Conservation (phyloP, 2,329 filamentous ascomycete species). For the Fusarium sp. region DNA sequence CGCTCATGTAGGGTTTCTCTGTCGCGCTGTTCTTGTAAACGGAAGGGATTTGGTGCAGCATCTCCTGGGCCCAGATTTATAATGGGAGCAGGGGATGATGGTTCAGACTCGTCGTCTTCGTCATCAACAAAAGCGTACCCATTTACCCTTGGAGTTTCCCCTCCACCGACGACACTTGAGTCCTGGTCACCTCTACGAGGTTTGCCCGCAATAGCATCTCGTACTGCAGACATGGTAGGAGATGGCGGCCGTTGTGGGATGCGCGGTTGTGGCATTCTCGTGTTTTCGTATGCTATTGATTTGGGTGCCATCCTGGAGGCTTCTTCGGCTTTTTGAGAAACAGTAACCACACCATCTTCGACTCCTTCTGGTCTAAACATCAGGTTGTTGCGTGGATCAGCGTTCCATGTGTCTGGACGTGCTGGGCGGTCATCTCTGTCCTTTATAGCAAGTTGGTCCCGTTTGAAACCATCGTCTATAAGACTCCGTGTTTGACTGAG, state of each 20-base stretch:
- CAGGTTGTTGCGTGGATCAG: conserved; percentile 79
- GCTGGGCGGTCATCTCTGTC: conserved; percentile 79
- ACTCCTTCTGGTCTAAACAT: conserved; percentile 84
- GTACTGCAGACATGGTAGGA: conserved; percentile 84
- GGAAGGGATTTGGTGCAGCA: conserved; percentile 82
- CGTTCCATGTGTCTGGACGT: conserved; percentile 79
- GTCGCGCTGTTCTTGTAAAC: conserved; percentile 76
- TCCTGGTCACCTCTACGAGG: conserved; percentile 72
- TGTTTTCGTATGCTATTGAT: conserved; percentile 83
- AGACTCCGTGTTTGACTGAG: conserved; percentile 60
- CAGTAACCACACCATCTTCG: conserved; percentile 69
- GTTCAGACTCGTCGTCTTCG: conserved; percentile 63
- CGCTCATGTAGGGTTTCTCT: conserved; percentile 85
- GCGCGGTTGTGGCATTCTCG: conserved; percentile 72
- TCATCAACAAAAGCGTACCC: conserved; percentile 96
- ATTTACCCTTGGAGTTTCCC: conserved; percentile 89
- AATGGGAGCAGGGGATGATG: conserved; percentile 47
- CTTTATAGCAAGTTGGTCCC: conserved; percentile 70
- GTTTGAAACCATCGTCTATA: conserved; percentile 67
- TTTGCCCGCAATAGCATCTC: conserved; percentile 83
- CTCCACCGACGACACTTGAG: conserved; percentile 59
- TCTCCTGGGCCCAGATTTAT: conserved; percentile 70
- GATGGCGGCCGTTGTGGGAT: conserved; percentile 68
- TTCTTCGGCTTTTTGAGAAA: conserved; percentile 74
- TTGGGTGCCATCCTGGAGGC: conserved; percentile 80